phyloP scores from a whole-genome alignment of 2,329 filamentous ascomycete genomes.

The Diaporthe sp. region DNA sequence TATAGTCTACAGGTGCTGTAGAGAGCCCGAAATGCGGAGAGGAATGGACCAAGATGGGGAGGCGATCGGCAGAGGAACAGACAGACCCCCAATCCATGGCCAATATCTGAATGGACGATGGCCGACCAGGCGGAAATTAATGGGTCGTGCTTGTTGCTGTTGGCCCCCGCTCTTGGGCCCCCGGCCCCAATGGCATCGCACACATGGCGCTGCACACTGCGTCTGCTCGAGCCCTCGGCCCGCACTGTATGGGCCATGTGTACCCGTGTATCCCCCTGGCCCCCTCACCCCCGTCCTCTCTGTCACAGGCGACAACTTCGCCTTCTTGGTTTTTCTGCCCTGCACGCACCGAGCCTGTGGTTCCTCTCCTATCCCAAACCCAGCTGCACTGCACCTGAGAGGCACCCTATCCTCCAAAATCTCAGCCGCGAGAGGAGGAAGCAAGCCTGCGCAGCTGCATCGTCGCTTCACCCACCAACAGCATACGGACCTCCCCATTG shows the following conservation, averaged over 20 bases:
- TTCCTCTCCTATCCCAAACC: slow-evolving; percentile 30
- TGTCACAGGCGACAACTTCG: slow-evolving; percentile 33
- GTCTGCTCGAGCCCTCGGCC: background rate
- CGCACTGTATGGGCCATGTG: slow-evolving; percentile 12
- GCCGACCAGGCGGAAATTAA: slow-evolving; percentile 33
- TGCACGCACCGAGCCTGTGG: slow-evolving; percentile 35
- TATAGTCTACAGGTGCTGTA: background rate
- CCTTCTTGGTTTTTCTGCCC: slow-evolving; percentile 33
- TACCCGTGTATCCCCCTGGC: background rate
- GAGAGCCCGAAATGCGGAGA: slow-evolving; percentile 26
- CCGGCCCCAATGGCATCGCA: slow-evolving; percentile 9
- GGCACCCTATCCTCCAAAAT: slow-evolving; percentile 36
- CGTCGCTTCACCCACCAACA: slow-evolving; percentile 12
- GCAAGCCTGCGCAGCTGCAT: slow-evolving; percentile 24
- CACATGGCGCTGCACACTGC: background rate
- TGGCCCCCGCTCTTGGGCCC: slow-evolving; percentile 20
- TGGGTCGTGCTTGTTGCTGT: slow-evolving; percentile 9
- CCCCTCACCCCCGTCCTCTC: slow-evolving; percentile 1
- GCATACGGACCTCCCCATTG: slow-evolving; percentile 13
- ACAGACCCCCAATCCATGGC: slow-evolving; percentile 16
- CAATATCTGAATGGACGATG: slow-evolving; percentile 32
- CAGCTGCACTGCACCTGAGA: slow-evolving; percentile 35
- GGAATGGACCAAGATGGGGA: slow-evolving; percentile 10
- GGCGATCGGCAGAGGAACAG: slow-evolving; percentile 24
- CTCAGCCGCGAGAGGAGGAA: slow-evolving; percentile 27